phyloP scores from a whole-genome alignment of 176 grass and related monocot genomes.

The Olyra latifolia region DNA sequence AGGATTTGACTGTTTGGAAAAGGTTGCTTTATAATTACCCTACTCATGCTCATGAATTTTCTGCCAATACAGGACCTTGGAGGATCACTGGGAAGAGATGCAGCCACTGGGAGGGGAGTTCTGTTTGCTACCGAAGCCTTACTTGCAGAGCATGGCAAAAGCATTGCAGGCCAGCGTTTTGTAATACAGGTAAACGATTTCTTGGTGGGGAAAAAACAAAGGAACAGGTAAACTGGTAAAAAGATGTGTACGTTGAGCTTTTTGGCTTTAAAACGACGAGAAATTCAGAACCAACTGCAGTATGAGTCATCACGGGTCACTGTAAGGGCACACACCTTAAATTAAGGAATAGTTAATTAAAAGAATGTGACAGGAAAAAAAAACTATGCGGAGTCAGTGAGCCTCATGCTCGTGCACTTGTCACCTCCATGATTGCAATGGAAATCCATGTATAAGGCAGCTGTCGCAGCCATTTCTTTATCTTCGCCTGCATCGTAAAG shows the following conservation, averaged over 20 bases:
- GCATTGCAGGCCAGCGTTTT: conserved; percentile 76
- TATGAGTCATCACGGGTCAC: neutral
- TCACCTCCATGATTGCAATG: neutral
- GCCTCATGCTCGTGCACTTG: neutral
- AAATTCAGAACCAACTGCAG: neutral
- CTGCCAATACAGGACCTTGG: conserved; percentile 71
- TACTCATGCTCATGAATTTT: neutral
- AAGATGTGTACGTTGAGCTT: neutral
- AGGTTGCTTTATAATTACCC: neutral
- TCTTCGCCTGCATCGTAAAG: neutral
- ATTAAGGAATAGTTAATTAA: neutral
- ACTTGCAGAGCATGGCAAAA: conserved; percentile 83
- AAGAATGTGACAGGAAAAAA: neutral
- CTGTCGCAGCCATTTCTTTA: neutral
- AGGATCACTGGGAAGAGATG: conserved; percentile 90
- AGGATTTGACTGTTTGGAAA: neutral
- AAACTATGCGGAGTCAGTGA: neutral
- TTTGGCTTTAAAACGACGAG: neutral
- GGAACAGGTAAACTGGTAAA: conserved; percentile 33
- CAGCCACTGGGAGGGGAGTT: conserved; percentile 91
- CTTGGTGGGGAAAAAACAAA: neutral
- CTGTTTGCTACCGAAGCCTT: conserved; percentile 89
- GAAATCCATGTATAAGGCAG: neutral
- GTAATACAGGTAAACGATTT: conserved; percentile 76
- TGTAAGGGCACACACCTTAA: neutral